phyloP scores from a whole-genome alignment of 148 eudicot species.

The Cornus florida region DNA sequence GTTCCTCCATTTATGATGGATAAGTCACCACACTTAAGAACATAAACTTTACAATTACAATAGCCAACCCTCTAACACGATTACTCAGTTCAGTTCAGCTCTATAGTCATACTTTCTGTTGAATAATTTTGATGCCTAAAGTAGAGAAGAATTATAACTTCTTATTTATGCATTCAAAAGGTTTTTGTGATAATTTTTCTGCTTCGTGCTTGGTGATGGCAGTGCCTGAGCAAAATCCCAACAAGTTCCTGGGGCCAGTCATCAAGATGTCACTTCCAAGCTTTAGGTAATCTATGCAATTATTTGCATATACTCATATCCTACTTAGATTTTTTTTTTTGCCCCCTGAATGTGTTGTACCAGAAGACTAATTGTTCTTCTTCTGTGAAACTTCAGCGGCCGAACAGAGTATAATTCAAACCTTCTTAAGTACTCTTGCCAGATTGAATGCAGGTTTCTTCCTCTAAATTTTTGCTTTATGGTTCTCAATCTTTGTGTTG shows the following conservation, averaged over 20 bases:
- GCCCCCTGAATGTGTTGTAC: no score
- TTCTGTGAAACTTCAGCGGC: constrained; percentile 48
- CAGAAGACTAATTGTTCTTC: background rate
- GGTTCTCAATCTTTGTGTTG: background rate
- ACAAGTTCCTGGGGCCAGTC: constrained; percentile 62
- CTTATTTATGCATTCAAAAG: background rate
- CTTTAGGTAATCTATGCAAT: constrained; percentile 54
- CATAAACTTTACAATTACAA: no score
- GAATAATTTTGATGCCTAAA: background rate
- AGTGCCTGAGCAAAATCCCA: constrained; percentile 40
- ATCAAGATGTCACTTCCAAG: constrained; percentile 84
- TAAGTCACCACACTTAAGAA: no score
- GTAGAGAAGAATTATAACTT: background rate
- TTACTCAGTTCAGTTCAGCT: no score
- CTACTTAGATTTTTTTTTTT: background rate
- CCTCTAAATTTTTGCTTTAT: background rate
- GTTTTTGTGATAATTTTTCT: constrained; percentile 1
- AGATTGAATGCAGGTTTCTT: constrained; percentile 77
- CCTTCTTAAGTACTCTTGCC: constrained; percentile 82
- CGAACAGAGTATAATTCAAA: constrained; percentile 60
- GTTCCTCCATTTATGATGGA: background rate
- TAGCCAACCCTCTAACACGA: background rate
- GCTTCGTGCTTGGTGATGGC: constrained; percentile 8
- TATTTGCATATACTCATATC: background rate
- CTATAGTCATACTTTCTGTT: background rate